Evolutionary conservation across 2,329 filamentous ascomycete genomes (phyloP).

Genomic region (Phyllosticta paracitricarpa): DNA sequence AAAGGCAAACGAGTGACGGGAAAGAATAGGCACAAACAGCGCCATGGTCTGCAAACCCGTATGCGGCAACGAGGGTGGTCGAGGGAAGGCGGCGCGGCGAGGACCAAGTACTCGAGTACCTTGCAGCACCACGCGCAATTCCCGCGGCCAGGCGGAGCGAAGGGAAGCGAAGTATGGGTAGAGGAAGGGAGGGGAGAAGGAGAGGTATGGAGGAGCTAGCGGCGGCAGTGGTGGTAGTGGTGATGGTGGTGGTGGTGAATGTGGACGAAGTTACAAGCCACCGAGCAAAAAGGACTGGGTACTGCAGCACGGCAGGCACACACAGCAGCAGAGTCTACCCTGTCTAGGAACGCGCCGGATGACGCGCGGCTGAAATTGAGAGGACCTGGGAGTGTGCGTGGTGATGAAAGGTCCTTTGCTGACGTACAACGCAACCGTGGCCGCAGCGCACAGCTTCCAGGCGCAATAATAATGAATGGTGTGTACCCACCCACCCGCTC

Average conservation of each 20-base stretch:
- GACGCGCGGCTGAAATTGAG: neutral
- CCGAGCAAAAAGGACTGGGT: neutral
- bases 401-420: neutral
- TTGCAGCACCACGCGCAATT: neutral
- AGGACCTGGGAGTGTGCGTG: neutral
- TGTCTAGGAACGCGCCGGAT: neutral
- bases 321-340: neutral
- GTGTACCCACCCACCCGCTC: neutral
- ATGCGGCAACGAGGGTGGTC: neutral
- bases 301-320: neutral
- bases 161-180: neutral
- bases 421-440: neutral
- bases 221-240: neutral
- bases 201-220: neutral
- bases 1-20: conserved; percentile 1
- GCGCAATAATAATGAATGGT: neutral
- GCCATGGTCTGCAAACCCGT: neutral
- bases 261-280: neutral
- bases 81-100: neutral
- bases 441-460: neutral
- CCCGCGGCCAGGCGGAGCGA: neutral
- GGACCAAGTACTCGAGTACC: neutral
- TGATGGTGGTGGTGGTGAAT: neutral
- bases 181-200: neutral
- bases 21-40: neutral